Percentiles rank a stretch among this genome's conserved stretches.
phyloP scores from a whole-genome alignment of 352 stramenopile species.

The Pythium myriotylum region DNA sequence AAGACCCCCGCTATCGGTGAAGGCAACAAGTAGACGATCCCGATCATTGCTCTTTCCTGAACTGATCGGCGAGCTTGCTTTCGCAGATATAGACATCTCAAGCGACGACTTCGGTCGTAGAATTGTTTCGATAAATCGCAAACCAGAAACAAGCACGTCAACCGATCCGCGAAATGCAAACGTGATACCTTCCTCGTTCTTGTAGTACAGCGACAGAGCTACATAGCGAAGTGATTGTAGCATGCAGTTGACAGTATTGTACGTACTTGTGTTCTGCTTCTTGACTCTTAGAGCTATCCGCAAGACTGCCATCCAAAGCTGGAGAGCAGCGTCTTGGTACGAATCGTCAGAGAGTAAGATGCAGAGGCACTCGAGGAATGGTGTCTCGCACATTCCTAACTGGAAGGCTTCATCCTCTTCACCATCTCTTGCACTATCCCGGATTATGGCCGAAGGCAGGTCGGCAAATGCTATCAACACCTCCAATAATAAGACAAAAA shows the following conservation, averaged over 20 bases:
- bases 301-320: slow-evolving; percentile 45
- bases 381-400: slow-evolving; percentile 34
- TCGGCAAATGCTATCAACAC: slow-evolving; percentile 41
- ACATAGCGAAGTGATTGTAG: slow-evolving; percentile 57
- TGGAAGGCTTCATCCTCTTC: slow-evolving; percentile 37
- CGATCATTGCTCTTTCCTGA: slow-evolving; percentile 14
- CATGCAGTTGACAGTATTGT: slow-evolving; percentile 54
- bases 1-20: slow-evolving; percentile 48
- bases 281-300: slow-evolving; percentile 36
- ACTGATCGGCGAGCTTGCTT: background rate
- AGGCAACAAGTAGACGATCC: slow-evolving; percentile 35
- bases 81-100: background rate
- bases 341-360: slow-evolving; percentile 32
- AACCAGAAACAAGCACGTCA: slow-evolving; percentile 27
- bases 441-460: background rate
- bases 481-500: slow-evolving; percentile 46
- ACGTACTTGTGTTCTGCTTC: slow-evolving; percentile 40
- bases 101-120: slow-evolving; percentile 1
- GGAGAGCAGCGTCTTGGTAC: slow-evolving; percentile 40
- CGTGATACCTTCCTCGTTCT: slow-evolving; percentile 26
- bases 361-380: slow-evolving; percentile 53
- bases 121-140: slow-evolving; percentile 30
- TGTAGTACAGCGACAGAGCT: slow-evolving; percentile 43
- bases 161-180: slow-evolving; percentile 31
- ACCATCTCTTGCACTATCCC: background rate